Evolutionary conservation across 331 rosid species (phyloP).

Genomic region (Quercus tomentella): DNA sequence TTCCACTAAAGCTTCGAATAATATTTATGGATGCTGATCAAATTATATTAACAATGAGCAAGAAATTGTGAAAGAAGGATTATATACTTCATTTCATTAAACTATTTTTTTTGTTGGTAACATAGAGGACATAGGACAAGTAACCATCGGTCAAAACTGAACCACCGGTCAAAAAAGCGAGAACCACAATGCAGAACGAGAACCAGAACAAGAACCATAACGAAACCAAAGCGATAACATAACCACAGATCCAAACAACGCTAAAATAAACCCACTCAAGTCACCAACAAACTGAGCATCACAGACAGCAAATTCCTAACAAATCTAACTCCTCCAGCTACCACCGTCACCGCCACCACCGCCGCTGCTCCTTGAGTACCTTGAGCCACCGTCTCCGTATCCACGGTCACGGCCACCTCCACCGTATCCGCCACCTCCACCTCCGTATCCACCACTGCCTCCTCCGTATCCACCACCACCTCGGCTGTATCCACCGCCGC

Average conservation of each 20-base stretch:
- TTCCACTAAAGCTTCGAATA: no score
- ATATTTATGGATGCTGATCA: no score
- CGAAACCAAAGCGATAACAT: constrained; percentile 3
- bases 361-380: constrained; percentile 25
- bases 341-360: constrained; percentile 45
- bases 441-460: constrained; percentile 25
- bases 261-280: background rate
- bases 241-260: background rate
- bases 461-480: constrained; percentile 30
- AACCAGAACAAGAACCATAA: constrained; percentile 14
- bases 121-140: background rate
- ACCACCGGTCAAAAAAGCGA: constrained; percentile 60
- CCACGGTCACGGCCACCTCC: constrained; percentile 37
- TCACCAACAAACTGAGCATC: background rate
- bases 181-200: background rate
- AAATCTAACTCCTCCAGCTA: constrained; percentile 66
- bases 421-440: constrained; percentile 34
- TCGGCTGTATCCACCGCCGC: constrained; percentile 25
- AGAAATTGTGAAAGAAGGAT: background rate
- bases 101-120: background rate
- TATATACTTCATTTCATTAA: constrained; percentile 9
- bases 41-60: no score
- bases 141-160: constrained; percentile 11
- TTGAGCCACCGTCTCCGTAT: constrained; percentile 30
- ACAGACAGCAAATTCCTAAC: background rate